Evolutionary conservation across 352 stramenopile species (phyloP).

Genomic region (Globisporangium perplexum): DNA sequence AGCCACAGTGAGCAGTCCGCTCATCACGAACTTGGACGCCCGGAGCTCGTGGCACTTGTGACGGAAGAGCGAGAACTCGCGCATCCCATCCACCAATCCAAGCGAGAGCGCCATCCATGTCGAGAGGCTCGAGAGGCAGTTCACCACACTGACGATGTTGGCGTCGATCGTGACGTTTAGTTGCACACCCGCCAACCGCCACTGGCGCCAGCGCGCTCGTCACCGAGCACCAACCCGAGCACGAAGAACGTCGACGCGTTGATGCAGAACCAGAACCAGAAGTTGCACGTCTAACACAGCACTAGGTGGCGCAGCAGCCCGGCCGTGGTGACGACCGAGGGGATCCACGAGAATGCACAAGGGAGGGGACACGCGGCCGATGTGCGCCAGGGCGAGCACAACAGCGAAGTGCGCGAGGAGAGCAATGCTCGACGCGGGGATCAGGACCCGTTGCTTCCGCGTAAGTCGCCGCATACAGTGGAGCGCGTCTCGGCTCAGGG

Average conservation of each 20-base stretch:
- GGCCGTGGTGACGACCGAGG: neutral
- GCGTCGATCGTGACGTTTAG: conserved; percentile 8
- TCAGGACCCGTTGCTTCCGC: neutral
- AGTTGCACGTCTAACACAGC: neutral
- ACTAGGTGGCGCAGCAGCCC: conserved; percentile 1
- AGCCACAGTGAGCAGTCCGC: conserved; percentile 3
- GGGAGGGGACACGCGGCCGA: neutral
- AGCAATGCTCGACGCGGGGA: neutral
- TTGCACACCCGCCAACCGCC: conserved; percentile 2
- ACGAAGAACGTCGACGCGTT: neutral
- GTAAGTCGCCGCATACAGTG: neutral
- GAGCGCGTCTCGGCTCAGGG: neutral
- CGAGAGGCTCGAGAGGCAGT: neutral
- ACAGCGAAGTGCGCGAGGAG: neutral
- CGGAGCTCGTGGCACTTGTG: conserved; percentile 1
- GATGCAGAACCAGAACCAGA: conserved; percentile 8
- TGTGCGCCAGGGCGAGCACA: neutral
- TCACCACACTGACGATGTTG: neutral
- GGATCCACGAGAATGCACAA: neutral
- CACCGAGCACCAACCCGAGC: neutral
- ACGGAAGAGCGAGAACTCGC: conserved; percentile 1
- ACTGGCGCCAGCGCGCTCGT: neutral
- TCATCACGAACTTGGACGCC: conserved; percentile 2
- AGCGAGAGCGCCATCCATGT: conserved; percentile 2
- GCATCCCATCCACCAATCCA: neutral